These are phyloP conservation scores for Ophiostoma piceae DNA, from an alignment of 2,329 filamentous ascomycete genomes.

Conservation along the genomic window DNA sequence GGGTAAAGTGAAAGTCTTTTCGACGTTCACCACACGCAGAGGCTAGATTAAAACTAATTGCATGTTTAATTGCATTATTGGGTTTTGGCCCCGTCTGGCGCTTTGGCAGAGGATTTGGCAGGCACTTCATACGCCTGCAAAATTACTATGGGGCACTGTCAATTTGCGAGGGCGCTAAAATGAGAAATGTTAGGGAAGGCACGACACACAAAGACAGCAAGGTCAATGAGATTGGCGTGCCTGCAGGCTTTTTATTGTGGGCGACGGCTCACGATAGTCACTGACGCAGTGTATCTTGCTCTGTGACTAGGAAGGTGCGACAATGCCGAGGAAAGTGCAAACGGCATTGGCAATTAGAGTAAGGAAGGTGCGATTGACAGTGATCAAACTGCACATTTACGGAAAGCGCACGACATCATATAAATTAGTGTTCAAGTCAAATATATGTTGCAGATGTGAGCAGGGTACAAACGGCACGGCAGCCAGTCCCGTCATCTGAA, in stretches of 20 bases:
- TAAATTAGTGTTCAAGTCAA: not conserved
- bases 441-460: not conserved
- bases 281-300: not conserved
- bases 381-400: not conserved
- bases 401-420: not conserved
- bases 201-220: constrained; percentile 9
- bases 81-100: constrained; percentile 1
- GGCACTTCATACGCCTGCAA: constrained; percentile 5
- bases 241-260: constrained; percentile 14
- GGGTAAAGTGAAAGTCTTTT: constrained; percentile 13
- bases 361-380: not conserved
- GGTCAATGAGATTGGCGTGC: not conserved
- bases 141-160: constrained; percentile 9
- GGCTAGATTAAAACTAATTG: constrained; percentile 4
- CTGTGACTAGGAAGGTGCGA: not conserved
- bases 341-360: not conserved
- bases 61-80: not conserved
- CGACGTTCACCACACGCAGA: not conserved
- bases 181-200: not conserved
- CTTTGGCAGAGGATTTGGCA: not conserved
- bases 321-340: not conserved
- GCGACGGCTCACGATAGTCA: not conserved
- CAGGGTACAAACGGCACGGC: not conserved
- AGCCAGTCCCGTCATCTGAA: not conserved
- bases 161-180: constrained; percentile 14